Base-by-base conservation (phyloP, 768 basidiomycete species). In the Cantharellus anzutake region DNA sequence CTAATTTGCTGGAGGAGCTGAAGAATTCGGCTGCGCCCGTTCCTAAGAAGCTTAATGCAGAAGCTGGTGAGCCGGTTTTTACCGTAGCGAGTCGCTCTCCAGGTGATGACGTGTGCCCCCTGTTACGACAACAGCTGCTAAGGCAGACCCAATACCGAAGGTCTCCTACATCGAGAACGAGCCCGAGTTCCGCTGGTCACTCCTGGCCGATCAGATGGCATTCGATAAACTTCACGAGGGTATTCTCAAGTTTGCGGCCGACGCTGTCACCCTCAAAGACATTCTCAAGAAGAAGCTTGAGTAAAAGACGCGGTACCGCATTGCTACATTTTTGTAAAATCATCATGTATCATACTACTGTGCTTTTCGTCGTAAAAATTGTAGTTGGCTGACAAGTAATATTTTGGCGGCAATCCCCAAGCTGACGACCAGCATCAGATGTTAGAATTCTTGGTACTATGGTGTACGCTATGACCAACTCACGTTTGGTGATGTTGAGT, bases 141-240 rank as follows among this genome's bases (percentile, higher is more conserved):
- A 57, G 14, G 51, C 64, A 3, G 71, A 81, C 60, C 76, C 80
- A 41, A 81, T 88, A 63, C 67, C 80, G 42, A 98, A 93, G 73
- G 86, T 91, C 63, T 73, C 81, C 29, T 97, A 68, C 78, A 68
- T 99, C 70, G 81, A 97, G 76, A 81, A 96, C 74, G 90, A 99
- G 76, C 76, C 92, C 62, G 87, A 91, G 68, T 98, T 98, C 88
- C 84, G 89, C 62, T 96, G 92, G 92, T 65, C 79, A 5, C 83
- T 98, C 60, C 81, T 96, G 67, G 79, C 91, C 68, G 93, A 97
- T 72, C 74, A 78, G 69, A 96, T 97, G 93, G 92, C 94, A n/a
- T 94, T 91, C 69, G 94, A 97, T 72, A 97, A 98, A 77, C 78
- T 97, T 59, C 90, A 96, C 71, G 90, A 97, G 75, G 96, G 96